These are phyloP conservation scores for Scedosporium minutisporum DNA, from an alignment of 2,329 filamentous ascomycete species.

Conservation along the genomic window DNA sequence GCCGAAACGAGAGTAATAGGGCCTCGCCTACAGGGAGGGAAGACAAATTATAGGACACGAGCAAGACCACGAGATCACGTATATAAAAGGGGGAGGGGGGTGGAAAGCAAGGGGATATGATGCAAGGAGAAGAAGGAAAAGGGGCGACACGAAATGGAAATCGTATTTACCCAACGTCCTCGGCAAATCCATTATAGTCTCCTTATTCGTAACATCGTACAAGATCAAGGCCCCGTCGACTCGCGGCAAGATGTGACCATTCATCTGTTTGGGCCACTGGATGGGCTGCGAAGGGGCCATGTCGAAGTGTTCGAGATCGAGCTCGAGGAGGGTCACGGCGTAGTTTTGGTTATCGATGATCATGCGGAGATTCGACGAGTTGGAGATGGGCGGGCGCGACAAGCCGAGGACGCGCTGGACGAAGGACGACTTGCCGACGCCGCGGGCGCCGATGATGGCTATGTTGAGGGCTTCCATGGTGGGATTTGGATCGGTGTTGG, in stretches of 20 bases:
- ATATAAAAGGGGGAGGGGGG: background rate
- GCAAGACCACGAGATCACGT: too few relatives aligned
- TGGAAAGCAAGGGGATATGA: background rate
- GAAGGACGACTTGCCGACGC: slow-evolving; percentile 60
- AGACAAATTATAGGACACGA: too few relatives aligned
- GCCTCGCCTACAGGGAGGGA: background rate
- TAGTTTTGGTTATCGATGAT: slow-evolving; percentile 48
- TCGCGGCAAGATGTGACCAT: slow-evolving; percentile 61
- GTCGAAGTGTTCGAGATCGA: slow-evolving; percentile 57
- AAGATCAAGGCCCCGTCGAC: slow-evolving; percentile 78
- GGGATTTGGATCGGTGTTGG: slow-evolving; percentile 9
- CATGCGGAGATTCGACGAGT: slow-evolving; percentile 47
- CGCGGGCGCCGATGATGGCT: slow-evolving; percentile 55
- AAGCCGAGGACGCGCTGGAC: slow-evolving; percentile 54
- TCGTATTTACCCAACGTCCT: slow-evolving; percentile 64
- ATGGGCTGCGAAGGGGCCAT: slow-evolving; percentile 48
- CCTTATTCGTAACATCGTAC: slow-evolving; percentile 76
- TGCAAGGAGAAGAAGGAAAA: background rate
- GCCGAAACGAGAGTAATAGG: background rate
- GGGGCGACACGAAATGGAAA: slow-evolving; percentile 4
- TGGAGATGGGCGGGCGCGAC: slow-evolving; percentile 39
- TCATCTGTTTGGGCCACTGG: slow-evolving; percentile 57
- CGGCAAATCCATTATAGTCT: slow-evolving; percentile 65
- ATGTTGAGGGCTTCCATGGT: slow-evolving; percentile 54
- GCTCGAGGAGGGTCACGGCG: slow-evolving; percentile 52